Evolutionary conservation across 2,329 filamentous ascomycete species (phyloP).

Genomic region (Periconia sp.): DNA sequence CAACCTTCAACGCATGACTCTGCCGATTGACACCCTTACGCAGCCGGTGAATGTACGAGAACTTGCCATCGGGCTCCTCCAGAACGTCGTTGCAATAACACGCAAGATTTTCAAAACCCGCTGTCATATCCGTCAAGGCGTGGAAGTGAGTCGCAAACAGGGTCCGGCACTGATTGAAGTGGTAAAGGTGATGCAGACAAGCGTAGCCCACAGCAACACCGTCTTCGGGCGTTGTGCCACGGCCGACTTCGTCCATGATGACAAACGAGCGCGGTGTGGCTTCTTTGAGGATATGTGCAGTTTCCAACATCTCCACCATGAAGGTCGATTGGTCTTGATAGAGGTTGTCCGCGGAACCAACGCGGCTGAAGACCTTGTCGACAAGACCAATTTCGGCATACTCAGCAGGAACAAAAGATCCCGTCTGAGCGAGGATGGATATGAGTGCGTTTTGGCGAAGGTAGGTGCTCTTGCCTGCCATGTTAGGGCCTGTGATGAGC

Average conservation of each 20-base stretch:
- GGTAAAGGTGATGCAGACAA: conserved; percentile 79
- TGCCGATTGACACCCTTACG: conserved; percentile 78
- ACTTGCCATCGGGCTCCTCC: conserved; percentile 65
- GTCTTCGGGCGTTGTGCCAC: conserved; percentile 91
- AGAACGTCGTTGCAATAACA: conserved; percentile 88
- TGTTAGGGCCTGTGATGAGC: conserved; percentile 84
- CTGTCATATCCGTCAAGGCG: conserved; percentile 74
- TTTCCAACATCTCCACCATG: conserved; percentile 99
- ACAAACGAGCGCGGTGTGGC: conserved; percentile 83
- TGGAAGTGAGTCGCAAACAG: conserved; percentile 98
- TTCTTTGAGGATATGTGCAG: conserved; percentile 81
- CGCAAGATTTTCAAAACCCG: conserved; percentile 60
- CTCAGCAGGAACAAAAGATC: conserved; percentile 87
- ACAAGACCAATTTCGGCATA: conserved; percentile 86
- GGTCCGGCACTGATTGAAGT: conserved; percentile 74
- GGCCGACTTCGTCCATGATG: conserved; percentile 97
- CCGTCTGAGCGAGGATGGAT: conserved; percentile 88
- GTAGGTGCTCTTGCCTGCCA: conserved; percentile 97
- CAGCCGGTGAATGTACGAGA: conserved; percentile 84
- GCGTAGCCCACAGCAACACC: conserved; percentile 89
- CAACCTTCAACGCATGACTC: conserved; percentile 95
- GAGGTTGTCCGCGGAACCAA: conserved; percentile 89
- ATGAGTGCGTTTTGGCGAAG: conserved; percentile 94
- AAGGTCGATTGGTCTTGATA: conserved; percentile 95
- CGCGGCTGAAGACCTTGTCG: conserved; percentile 91